Base-by-base conservation (phyloP, 805 yeast species). In the Saccharomyces kudriavzevii region DNA sequence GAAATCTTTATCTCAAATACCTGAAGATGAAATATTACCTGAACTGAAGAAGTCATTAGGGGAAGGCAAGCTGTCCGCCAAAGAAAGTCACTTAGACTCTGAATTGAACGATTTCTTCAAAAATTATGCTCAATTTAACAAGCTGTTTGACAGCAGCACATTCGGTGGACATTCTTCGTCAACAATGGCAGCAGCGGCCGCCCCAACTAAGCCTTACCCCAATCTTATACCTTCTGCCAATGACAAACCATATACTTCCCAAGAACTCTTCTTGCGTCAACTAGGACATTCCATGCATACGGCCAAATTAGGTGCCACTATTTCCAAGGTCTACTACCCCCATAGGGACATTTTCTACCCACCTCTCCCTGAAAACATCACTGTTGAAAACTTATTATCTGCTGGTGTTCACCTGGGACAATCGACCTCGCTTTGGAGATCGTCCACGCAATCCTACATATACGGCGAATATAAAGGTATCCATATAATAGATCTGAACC, bases 351-450 rank as follows among this genome's bases (percentile, higher is more conserved):
- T 84, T 29, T 74, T 75, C 47, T 71, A 75, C 25, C 96, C 96
- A 17, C 73, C 79, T 35, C 61, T 74, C 13, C 74, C 82, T 24
- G 70, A 77, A 24, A 81, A 87, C 53, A 67, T 88, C 11, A 77
- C 92, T 2, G 74, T 90, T 40, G 74, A 89, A 29, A 82, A 82
- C 54, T 76, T 94, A 51, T 69, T 92, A 70, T 92, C 97, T 3
- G 89, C 97, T 0, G 97, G 97, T 51, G 92, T 92, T 48, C 99
- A 94, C 70, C 74, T 94, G 60, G 99, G 99, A 28, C 97, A 92
- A 62, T 79, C 96, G n/a, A 85, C 82, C 35, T 75, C 85, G 2
- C 74, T 85, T 56, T 86, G 84, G 81, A 82, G 95, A 61, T 83
- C 90, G 9, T 78, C 86, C 27, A 88, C 91, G 50, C 92, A 90